Conservation (phyloP, 139 green algal genomes). For the Chlorella ohadii region DNA sequence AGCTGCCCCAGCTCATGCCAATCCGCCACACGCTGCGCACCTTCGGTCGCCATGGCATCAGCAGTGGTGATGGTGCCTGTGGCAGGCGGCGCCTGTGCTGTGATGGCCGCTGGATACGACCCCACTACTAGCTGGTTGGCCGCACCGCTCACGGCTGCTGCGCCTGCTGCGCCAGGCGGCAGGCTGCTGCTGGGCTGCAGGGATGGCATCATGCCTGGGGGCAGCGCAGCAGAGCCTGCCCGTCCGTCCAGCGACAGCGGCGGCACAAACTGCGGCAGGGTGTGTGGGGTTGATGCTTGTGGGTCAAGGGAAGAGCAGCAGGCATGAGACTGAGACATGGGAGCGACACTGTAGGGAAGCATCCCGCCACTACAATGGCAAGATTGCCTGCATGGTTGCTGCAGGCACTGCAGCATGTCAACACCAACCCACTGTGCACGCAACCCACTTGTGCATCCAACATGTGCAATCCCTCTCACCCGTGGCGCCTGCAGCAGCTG, state of each 20-base stretch:
- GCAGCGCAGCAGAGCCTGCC: not conserved
- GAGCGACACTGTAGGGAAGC: too few relatives aligned
- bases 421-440: too few relatives aligned
- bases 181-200: not conserved
- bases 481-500: constrained; percentile 1
- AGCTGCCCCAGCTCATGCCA: too few relatives aligned
- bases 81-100: constrained; percentile 1
- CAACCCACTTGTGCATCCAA: too few relatives aligned
- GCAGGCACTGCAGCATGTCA: too few relatives aligned
- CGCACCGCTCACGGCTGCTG: not conserved
- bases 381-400: too few relatives aligned
- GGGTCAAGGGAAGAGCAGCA: too few relatives aligned
- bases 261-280: not conserved
- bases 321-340: too few relatives aligned
- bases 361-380: too few relatives aligned
- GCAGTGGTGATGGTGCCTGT: constrained; percentile 28
- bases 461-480: not conserved
- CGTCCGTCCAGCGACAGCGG: constrained; percentile 9
- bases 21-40: too few relatives aligned
- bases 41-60: constrained; percentile 44
- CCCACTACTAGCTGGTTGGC: constrained; percentile 7
- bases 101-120: constrained; percentile 6
- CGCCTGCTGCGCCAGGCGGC: not conserved
- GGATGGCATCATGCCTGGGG: not conserved
- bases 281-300: not conserved